Evolutionary conservation across 2,329 filamentous ascomycete species (phyloP).

Genomic region (Coleophoma cylindrospora): DNA sequence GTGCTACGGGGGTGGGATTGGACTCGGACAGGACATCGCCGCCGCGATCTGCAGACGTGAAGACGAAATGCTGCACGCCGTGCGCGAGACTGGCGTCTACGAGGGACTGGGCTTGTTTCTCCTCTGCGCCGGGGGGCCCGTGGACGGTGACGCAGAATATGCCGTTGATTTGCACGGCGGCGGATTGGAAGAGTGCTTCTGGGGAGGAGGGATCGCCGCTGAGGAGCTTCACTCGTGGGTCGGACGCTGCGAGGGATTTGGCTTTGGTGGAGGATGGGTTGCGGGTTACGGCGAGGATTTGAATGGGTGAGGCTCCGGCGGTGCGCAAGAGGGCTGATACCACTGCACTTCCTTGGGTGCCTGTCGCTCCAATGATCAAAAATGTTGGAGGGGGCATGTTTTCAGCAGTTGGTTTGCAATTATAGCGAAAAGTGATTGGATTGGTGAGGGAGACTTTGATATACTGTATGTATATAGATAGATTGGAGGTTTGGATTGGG

Average conservation of each 20-base stretch:
- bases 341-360: constrained; percentile 26
- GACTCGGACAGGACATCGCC: constrained; percentile 44
- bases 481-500: too few relatives aligned
- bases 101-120: constrained; percentile 51
- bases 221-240: constrained; percentile 42
- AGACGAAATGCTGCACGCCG: constrained; percentile 56
- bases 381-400: constrained; percentile 3
- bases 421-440: too few relatives aligned
- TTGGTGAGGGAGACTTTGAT: too few relatives aligned
- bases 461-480: too few relatives aligned
- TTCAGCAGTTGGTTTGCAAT: too few relatives aligned
- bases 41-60: constrained; percentile 59
- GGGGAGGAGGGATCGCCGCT: constrained; percentile 46
- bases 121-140: constrained; percentile 31
- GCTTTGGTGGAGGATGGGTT: constrained; percentile 37
- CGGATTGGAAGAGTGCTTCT: constrained; percentile 39
- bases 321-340: constrained; percentile 27
- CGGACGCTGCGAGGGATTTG: constrained; percentile 34
- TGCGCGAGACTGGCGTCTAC: constrained; percentile 51
- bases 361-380: constrained; percentile 26
- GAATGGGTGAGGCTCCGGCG: constrained; percentile 21
- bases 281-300: constrained; percentile 49
- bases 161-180: constrained; percentile 39
- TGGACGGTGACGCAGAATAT: constrained; percentile 44
- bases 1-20: constrained; percentile 50